Conservation (phyloP, 2,329 filamentous ascomycete genomes). For the Rhinocladiella similis region DNA sequence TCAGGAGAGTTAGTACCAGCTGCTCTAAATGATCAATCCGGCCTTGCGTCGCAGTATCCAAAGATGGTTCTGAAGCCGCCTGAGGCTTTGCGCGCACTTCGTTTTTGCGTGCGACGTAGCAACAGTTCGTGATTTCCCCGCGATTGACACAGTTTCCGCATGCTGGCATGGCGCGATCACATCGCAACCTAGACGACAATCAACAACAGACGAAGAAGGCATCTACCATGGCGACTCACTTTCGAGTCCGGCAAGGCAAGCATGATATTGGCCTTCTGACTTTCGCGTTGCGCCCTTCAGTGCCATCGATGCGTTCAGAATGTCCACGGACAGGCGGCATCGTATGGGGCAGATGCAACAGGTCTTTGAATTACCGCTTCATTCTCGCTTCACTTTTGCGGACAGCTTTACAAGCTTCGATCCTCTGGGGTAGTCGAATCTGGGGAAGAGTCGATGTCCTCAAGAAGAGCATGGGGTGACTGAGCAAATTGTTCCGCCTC, state of each 20-base stretch:
- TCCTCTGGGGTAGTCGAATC: not conserved
- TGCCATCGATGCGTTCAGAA: not conserved
- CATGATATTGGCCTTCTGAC: conserved; percentile 90
- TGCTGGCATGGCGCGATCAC: conserved; percentile 76
- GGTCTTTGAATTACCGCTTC: too few species aligned
- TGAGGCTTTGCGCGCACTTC: conserved; percentile 66
- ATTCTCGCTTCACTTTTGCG: too few species aligned
- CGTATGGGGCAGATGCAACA: not conserved
- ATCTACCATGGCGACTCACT: conserved; percentile 43
- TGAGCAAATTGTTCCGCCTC: too few species aligned
- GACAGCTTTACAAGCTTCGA: not conserved
- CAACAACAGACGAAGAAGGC: not conserved
- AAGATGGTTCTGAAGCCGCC: conserved; percentile 52
- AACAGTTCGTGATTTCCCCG: conserved; percentile 76
- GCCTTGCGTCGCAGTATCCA: conserved; percentile 86
- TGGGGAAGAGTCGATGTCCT: too few species aligned
- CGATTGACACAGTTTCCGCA: conserved; percentile 94
- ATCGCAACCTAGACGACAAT: conserved; percentile 61
- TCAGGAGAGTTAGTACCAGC: conserved; percentile 88
- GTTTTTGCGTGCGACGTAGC: conserved; percentile 70
- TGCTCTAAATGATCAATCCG: conserved; percentile 93
- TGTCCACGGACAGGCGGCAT: conserved; percentile 7
- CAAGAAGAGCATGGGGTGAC: too few species aligned
- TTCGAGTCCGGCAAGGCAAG: conserved; percentile 83
- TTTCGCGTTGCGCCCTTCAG: conserved; percentile 38